These are phyloP conservation scores for Oxytropis ochrocephala DNA, from an alignment of 306 rosid species.

Conservation along the genomic window DNA sequence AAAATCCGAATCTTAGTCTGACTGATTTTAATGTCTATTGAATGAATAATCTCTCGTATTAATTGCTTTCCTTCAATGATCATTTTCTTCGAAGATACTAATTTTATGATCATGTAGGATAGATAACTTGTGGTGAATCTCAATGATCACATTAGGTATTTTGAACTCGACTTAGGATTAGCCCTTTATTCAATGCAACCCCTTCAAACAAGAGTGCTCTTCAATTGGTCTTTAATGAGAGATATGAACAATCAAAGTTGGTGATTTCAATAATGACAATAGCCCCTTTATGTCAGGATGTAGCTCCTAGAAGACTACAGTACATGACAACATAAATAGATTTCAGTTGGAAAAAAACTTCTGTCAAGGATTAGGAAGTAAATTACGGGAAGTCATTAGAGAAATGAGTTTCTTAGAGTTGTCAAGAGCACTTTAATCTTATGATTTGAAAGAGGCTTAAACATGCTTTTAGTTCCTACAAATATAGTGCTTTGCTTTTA, in stretches of 20 bases:
- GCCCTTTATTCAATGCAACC: not conserved
- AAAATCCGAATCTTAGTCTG: not conserved
- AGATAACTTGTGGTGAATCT: not conserved
- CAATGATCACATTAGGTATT: not conserved
- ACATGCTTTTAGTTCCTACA: no score
- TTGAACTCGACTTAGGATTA: conserved; percentile 6
- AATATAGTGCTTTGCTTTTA: no score
- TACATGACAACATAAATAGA: not conserved
- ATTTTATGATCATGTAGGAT: not conserved
- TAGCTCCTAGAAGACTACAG: not conserved
- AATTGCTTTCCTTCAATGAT: not conserved
- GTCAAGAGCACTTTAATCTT: not conserved
- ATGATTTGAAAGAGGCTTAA: not conserved
- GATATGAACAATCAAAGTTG: not conserved
- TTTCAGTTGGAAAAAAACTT: not conserved
- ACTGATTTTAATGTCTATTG: conserved; percentile 13
- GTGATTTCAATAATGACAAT: not conserved
- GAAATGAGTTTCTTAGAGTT: not conserved
- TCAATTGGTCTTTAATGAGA: not conserved
- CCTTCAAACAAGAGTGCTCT: not conserved
- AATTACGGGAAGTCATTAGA: not conserved
- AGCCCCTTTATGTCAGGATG: not conserved
- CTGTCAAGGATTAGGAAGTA: not conserved
- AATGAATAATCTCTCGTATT: conserved; percentile 12
- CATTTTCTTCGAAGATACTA: not conserved